phyloP scores from a whole-genome alignment of 2,329 filamentous ascomycete species.

The Fulvia fulva region DNA sequence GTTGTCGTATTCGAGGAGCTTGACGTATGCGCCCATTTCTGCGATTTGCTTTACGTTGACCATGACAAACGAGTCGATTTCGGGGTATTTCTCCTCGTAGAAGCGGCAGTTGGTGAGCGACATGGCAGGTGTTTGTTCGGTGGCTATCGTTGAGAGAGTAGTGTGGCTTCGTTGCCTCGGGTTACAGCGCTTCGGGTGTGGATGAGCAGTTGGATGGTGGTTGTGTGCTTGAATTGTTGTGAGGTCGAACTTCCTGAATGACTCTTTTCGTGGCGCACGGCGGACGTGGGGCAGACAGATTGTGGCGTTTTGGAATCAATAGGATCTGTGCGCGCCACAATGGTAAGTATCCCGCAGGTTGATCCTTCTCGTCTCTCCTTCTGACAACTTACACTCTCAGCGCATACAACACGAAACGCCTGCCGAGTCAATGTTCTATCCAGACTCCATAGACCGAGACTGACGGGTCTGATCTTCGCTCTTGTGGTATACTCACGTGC shows the following conservation, averaged over 20 bases:
- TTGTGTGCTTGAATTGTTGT: neutral
- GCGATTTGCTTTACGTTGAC: slow-evolving; percentile 99
- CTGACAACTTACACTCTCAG: too few relatives aligned
- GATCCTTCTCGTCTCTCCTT: too few relatives aligned
- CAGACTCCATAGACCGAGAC: too few relatives aligned
- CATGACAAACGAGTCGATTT: slow-evolving; percentile 99
- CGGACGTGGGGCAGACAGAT: too few relatives aligned
- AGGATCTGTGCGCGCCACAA: too few relatives aligned
- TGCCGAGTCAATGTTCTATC: too few relatives aligned
- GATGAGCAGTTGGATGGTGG: neutral
- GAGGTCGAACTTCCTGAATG: neutral
- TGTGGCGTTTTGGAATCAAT: neutral
- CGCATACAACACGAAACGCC: too few relatives aligned
- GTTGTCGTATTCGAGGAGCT: slow-evolving; percentile 98
- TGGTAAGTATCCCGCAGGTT: too few relatives aligned
- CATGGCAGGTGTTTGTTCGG: slow-evolving; percentile 59
- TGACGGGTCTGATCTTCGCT: too few relatives aligned
- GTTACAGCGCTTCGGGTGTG: neutral
- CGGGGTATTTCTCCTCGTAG: slow-evolving; percentile 95
- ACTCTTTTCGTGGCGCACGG: neutral
- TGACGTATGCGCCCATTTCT: slow-evolving; percentile 99
- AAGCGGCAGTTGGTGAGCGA: slow-evolving; percentile 95
- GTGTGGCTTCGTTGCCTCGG: neutral
- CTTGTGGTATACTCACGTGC: too few relatives aligned
- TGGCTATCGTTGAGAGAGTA: neutral